Conservation (phyloP, 129 eudicot species). For the Apium graveolens region DNA sequence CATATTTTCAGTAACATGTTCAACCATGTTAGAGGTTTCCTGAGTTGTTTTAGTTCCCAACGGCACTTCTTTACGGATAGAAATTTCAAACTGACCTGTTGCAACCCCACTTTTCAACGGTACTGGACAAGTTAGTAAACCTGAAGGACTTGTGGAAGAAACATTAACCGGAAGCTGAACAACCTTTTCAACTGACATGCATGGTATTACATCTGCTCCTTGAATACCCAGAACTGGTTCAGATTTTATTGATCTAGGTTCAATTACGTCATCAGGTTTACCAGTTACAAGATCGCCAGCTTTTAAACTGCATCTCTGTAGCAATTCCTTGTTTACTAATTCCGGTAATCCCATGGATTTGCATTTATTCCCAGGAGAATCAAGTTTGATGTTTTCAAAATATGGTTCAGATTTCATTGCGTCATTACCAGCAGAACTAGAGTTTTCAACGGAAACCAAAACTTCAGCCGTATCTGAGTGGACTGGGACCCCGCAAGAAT, state of each 20-base stretch:
- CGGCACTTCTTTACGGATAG: conserved; percentile 4
- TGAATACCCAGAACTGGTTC: conserved; percentile 18
- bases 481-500: conserved; percentile 3
- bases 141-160: conserved; percentile 20
- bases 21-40: background rate
- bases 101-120: conserved; percentile 16
- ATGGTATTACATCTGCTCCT: background rate
- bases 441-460: conserved; percentile 4
- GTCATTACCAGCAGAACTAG: conserved; percentile 10
- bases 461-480: conserved; percentile 12
- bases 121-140: conserved; percentile 21
- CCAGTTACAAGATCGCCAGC: conserved; percentile 4
- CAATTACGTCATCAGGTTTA: conserved; percentile 14
- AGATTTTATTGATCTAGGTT: conserved; percentile 25
- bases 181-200: conserved; percentile 11
- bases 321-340: conserved; percentile 20
- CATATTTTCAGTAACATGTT: background rate
- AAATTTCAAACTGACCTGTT: conserved; percentile 16
- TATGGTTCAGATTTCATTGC: conserved; percentile 35
- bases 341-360: conserved; percentile 14
- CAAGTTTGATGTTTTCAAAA: conserved; percentile 21
- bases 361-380: conserved; percentile 6
- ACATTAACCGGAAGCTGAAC: conserved; percentile 22
- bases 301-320: conserved; percentile 10
- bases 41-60: background rate